Percentiles rank a stretch among this genome's conserved stretches.
Evolutionary conservation across 1,284 basidiomycete species (phyloP).

Genomic region (Rhodotorula sp.): DNA sequence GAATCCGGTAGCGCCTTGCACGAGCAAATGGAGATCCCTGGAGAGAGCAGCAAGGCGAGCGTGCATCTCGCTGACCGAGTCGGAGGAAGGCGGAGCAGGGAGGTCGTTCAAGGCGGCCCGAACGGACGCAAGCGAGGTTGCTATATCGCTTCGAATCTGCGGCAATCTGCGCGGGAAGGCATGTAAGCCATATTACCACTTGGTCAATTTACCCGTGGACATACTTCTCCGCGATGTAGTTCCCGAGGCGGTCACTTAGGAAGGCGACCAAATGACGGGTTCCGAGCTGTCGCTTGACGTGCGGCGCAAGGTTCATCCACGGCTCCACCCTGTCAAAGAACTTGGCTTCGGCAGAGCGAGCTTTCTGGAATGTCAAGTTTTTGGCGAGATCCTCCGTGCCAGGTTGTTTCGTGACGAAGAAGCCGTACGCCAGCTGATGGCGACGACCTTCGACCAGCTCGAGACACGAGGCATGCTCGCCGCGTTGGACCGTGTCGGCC

Average conservation of each 20-base stretch:
- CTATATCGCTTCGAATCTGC: conserved; percentile 55
- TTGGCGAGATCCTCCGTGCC: conserved; percentile 56
- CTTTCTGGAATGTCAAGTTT: conserved; percentile 62
- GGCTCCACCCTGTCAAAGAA: conserved; percentile 57
- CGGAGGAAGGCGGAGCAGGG: conserved; percentile 50
- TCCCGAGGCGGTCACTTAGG: neutral
- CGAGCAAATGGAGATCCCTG: conserved; percentile 47
- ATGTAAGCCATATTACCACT: neutral
- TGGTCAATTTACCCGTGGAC: neutral
- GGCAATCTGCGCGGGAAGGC: conserved; percentile 58
- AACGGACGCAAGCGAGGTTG: conserved; percentile 45
- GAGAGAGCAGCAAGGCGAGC: conserved; percentile 3
- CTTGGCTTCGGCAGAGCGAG: conserved; percentile 61
- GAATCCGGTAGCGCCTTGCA: conserved; percentile 46
- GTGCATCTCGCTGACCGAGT: conserved; percentile 56
- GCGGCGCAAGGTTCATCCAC: neutral
- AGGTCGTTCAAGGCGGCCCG: conserved; percentile 59
- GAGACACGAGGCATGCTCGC: neutral
- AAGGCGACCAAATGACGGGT: neutral
- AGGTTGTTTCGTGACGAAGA: conserved; percentile 72
- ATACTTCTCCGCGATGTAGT: neutral
- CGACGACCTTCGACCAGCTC: conserved; percentile 9
- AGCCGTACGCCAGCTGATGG: conserved; percentile 58
- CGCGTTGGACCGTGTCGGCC: neutral
- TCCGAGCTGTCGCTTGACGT: neutral